These are phyloP conservation scores for Mallotus japonicus DNA, from an alignment of 441 rosid genomes.

Conservation along the genomic window DNA sequence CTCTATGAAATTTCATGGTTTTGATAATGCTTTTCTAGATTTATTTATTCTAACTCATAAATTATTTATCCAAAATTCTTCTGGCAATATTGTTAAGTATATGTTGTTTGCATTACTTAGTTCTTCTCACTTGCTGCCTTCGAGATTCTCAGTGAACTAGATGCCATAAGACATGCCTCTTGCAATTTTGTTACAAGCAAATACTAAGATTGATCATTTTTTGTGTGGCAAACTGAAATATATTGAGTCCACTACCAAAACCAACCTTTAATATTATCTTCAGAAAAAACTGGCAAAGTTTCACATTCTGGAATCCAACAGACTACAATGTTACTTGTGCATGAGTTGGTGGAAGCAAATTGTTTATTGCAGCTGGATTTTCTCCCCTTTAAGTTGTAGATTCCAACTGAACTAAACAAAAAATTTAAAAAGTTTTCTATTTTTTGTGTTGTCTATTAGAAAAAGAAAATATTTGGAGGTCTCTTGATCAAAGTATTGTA, in stretches of 20 bases:
- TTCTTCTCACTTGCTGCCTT: not conserved
- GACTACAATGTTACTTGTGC: not conserved
- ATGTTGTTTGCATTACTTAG: constrained; percentile 10
- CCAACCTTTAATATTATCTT: not conserved
- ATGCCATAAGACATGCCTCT: not conserved
- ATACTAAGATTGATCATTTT: too few relatives aligned
- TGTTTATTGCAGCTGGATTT: not conserved
- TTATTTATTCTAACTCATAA: not conserved
- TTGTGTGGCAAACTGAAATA: not conserved
- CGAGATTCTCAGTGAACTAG: not conserved
- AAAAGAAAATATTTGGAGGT: not conserved
- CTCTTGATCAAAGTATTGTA: not conserved
- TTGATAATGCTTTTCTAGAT: not conserved
- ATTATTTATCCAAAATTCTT: not conserved
- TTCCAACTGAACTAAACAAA: not conserved
- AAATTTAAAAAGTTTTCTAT: not conserved
- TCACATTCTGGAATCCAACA: not conserved
- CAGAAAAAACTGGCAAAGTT: not conserved
- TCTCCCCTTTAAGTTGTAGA: not conserved
- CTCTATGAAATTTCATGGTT: not conserved
- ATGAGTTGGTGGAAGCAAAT: not conserved
- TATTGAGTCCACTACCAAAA: not conserved
- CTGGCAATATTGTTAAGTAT: not conserved
- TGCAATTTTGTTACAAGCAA: too few relatives aligned
- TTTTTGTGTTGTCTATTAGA: not conserved